Base-by-base conservation (phyloP, 192 early-diverging fungal genomes). In the Coemansia sp. region DNA sequence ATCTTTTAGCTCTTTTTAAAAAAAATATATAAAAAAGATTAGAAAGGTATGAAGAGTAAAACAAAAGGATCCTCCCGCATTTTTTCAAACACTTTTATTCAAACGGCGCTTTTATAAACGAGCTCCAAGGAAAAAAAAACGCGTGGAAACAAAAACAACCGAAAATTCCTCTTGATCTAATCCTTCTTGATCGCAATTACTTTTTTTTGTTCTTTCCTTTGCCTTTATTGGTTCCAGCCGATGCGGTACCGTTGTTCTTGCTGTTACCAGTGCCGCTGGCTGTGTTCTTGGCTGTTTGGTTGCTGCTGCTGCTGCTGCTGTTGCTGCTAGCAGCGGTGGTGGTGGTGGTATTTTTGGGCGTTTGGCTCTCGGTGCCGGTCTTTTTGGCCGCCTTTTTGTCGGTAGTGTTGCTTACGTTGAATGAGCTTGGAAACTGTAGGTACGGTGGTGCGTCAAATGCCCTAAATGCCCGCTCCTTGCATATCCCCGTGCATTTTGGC, bases 401-500 rank as follows among this genome's bases (percentile, higher is more conserved):
- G 7, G 39, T 42, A 13, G 8, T 52, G 21, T 16, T 52, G 20
- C 25, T 26, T 59, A 20, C 23, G 20, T 53, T 71, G 58, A 78
- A 72, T 4, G 76, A 65, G 18, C 66, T 70, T 3, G 67, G 63
- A 20, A 79, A 64, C 7, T 58, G 46, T 18, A 71, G 67, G 23
- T 66, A 79, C n/a, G 18, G 29, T 9, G 77, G 71, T 21, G 63
- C 39, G 4, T 49, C 56, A 48, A 79, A 75, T 15, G 72, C 68
- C 62, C 58, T 57, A 37, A 72, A 55, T 18, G 52, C 37, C 10
- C 68, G 59, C 61, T 80, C 78, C 33, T 71, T 65, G 66, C 78
- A 80, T n/a, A 80, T 59, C 16, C 78, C 78, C 4, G 68, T 75
- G 63, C 78, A 80, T 48, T 71, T 75, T 1, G 78, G 78, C 78